Evolutionary conservation across 1,284 basidiomycete genomes (phyloP).

Genomic region (Malassezia sp.): DNA sequence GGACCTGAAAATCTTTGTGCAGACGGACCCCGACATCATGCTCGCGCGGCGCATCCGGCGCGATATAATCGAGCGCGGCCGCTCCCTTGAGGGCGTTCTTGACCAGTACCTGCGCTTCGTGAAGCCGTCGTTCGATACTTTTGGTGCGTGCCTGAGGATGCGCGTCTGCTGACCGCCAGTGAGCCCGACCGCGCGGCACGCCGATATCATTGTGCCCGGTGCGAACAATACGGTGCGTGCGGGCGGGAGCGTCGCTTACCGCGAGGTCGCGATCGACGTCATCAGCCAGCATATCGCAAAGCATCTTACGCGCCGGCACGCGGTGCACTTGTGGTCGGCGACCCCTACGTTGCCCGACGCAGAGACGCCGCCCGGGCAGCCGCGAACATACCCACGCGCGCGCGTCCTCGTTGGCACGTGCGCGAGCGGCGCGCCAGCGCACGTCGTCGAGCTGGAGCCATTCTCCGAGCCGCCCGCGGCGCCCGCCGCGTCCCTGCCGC

Average conservation of each 20-base stretch:
- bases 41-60: conserved; percentile 78
- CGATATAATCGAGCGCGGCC: conserved; percentile 75
- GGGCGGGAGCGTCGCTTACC: no score
- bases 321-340: background rate
- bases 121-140: conserved; percentile 76
- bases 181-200: conserved; percentile 69
- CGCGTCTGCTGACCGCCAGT: conserved; percentile 50
- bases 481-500: background rate
- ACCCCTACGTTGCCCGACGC: no score
- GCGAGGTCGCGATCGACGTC: conserved; percentile 76
- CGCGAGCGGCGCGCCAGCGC: background rate
- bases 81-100: conserved; percentile 72
- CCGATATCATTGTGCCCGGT: conserved; percentile 54
- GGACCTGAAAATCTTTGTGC: conserved; percentile 65
- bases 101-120: conserved; percentile 89
- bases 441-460: conserved; percentile 10
- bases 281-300: conserved; percentile 80
- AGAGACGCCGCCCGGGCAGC: no score
- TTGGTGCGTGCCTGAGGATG: conserved; percentile 48
- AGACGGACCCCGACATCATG: conserved; percentile 89
- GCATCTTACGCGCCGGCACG: conserved; percentile 52
- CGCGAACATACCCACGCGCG: background rate
- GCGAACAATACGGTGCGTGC: conserved; percentile 30
- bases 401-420: conserved; percentile 5
- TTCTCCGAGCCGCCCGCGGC: background rate